Conservation (phyloP, 2,329 filamentous ascomycete genomes). For the Acrodontium crateriforme region DNA sequence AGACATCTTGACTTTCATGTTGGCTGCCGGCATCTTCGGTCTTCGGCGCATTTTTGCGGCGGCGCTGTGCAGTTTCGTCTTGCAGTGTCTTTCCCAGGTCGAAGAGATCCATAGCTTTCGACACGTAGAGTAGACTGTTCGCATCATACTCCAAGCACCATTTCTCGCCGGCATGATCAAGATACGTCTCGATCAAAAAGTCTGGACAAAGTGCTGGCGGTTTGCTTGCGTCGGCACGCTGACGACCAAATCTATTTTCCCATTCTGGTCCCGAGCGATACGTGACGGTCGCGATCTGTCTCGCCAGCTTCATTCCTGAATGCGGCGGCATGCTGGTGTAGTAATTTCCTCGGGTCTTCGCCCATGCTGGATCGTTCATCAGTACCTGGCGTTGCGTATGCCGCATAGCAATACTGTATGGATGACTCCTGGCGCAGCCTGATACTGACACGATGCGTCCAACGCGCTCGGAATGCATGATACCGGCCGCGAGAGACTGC, state of each 20-base stretch:
- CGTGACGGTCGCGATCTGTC: conserved; percentile 94
- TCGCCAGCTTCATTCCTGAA: conserved; percentile 91
- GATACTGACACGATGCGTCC: conserved; percentile 76
- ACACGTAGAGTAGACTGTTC: conserved; percentile 90
- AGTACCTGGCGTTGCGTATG: conserved; percentile 94
- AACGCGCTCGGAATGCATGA: conserved; percentile 70
- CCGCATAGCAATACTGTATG: conserved; percentile 96
- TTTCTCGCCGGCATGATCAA: conserved; percentile 96
- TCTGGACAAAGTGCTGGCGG: conserved; percentile 92
- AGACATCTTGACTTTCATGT: conserved; percentile 35
- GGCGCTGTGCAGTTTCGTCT: conserved; percentile 44
- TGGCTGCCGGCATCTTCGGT: conserved; percentile 30
- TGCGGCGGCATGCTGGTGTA: conserved; percentile 81
- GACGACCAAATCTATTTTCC: conserved; percentile 85
- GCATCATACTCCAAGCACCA: conserved; percentile 94
- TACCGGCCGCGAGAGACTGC: conserved; percentile 81
- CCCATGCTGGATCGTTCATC: conserved; percentile 98
- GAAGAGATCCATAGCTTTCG: conserved; percentile 98
- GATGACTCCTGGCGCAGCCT: conserved; percentile 86
- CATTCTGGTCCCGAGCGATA: conserved; percentile 95
- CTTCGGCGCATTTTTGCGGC: conserved; percentile 46
- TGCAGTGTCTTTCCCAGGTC: conserved; percentile 69
- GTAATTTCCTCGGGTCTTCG: conserved; percentile 63
- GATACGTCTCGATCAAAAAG: conserved; percentile 94
- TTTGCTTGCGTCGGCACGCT: conserved; percentile 71